phyloP scores from a whole-genome alignment of 1,284 basidiomycete genomes.

The Volvariella volvacea region DNA sequence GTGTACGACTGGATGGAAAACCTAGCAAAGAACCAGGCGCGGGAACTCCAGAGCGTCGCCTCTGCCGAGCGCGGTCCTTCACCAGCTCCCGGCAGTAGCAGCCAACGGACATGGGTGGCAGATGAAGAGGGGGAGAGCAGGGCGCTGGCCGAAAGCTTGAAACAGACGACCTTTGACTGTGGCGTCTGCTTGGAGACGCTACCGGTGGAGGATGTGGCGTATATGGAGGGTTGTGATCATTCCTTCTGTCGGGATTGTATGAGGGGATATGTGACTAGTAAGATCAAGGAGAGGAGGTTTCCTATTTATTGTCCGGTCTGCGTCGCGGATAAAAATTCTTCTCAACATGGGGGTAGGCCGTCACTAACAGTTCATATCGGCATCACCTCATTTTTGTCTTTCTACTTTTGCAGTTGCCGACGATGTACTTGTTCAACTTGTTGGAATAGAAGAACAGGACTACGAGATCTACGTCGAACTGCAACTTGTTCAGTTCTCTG shows the following conservation, averaged over 20 bases:
- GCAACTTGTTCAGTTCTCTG: constrained; percentile 1
- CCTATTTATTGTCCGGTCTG: constrained; percentile 60
- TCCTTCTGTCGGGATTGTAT: constrained; percentile 53
- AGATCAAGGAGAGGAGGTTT: constrained; percentile 47
- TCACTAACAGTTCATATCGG: neutral
- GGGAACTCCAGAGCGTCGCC: no score
- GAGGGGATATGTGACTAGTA: constrained; percentile 33
- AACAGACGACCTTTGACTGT: constrained; percentile 38
- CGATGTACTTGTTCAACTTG: constrained; percentile 29
- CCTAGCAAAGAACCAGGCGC: no score
- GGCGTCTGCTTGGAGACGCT: constrained; percentile 50
- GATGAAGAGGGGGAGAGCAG: constrained; percentile 35
- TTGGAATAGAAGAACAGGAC: neutral
- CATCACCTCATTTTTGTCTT: constrained; percentile 13
- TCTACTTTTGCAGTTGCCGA: constrained; percentile 31
- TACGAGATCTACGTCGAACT: neutral
- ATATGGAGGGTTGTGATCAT: constrained; percentile 42
- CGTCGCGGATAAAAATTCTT: constrained; percentile 20
- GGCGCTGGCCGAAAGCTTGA: constrained; percentile 27
- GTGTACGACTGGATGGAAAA: no score
- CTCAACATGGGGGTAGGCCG: constrained; percentile 31
- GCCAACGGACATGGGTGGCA: no score
- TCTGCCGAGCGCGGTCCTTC: no score
- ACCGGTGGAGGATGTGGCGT: constrained; percentile 38
- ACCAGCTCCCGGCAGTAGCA: no score